A percentile compares a stretch with the other conserved stretches of the same genome.
Evolutionary conservation across 129 eudicot genomes (phyloP).

Genomic region (Heracleum sosnowskyi): DNA sequence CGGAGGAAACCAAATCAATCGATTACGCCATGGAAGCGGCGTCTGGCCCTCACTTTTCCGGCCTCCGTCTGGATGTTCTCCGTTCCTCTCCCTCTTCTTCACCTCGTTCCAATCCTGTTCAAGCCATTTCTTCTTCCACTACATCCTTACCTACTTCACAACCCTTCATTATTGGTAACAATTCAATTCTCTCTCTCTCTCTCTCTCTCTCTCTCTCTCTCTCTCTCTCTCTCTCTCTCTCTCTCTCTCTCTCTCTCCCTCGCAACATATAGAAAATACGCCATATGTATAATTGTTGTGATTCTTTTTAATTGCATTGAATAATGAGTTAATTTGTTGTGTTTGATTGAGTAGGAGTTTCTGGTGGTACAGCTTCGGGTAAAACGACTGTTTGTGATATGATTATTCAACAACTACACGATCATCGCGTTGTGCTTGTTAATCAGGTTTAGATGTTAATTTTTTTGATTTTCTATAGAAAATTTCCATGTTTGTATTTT

Average conservation of each 20-base stretch:
- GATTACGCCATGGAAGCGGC: slow-evolving; percentile 95
- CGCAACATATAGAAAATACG: no score
- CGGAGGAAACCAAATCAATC: slow-evolving; percentile 38
- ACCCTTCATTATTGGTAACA: slow-evolving; percentile 88
- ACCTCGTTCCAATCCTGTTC: slow-evolving; percentile 14
- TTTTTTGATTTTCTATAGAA: background rate
- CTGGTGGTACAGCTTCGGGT: slow-evolving; percentile 99
- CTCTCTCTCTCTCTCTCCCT: background rate
- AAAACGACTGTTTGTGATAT: slow-evolving; percentile 97
- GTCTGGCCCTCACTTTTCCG: slow-evolving; percentile 95
- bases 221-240: background rate
- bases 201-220: background rate
- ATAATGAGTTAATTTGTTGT: background rate
- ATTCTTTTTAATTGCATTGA: background rate
- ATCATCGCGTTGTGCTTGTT: slow-evolving; percentile 95
- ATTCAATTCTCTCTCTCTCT: background rate
- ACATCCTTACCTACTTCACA: slow-evolving; percentile 23
- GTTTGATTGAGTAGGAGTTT: slow-evolving; percentile 51
- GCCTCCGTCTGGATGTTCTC: slow-evolving; percentile 64
- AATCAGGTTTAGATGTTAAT: slow-evolving; percentile 53
- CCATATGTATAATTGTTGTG: background rate
- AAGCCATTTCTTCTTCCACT: slow-evolving; percentile 8
- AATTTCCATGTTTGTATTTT: no score
- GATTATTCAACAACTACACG: slow-evolving; percentile 99
- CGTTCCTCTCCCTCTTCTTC: slow-evolving; percentile 32